A percentile compares a stretch with the other conserved stretches of the same genome.
phyloP scores from a whole-genome alignment of 176 grass and related monocot genomes.

The Areca catechu region DNA sequence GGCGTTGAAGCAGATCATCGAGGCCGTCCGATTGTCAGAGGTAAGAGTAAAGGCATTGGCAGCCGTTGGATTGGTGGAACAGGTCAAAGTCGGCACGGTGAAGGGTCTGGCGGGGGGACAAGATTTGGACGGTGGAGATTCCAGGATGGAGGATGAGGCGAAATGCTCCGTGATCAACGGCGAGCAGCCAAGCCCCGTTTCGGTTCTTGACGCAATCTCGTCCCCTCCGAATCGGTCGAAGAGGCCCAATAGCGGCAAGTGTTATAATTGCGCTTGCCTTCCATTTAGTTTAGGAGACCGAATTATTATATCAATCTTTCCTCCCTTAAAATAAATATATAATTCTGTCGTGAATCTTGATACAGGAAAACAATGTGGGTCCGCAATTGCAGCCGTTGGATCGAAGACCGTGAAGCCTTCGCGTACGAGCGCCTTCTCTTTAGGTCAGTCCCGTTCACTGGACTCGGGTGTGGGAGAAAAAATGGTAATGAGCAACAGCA shows the following conservation, averaged over 20 bases:
- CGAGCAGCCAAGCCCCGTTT: constrained; percentile 67
- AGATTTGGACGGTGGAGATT: constrained; percentile 15
- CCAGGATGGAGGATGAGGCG: constrained; percentile 2
- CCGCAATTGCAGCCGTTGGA: neutral
- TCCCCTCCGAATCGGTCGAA: constrained; percentile 75
- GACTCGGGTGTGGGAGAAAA: neutral
- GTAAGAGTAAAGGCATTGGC: constrained; percentile 32
- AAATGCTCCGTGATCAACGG: neutral
- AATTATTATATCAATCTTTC: too few species aligned
- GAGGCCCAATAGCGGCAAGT: constrained; percentile 22
- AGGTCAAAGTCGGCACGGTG: too few species aligned
- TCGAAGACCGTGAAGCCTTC: constrained; percentile 78
- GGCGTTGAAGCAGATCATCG: constrained; percentile 73
- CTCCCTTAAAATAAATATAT: too few species aligned
- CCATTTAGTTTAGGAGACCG: too few species aligned
- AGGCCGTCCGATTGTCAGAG: constrained; percentile 62
- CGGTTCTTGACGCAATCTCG: constrained; percentile 79
- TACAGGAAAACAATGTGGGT: constrained; percentile 16
- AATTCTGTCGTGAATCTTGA: constrained; percentile 14
- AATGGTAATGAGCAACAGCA: constrained; percentile 9
- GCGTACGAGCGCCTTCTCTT: constrained; percentile 42
- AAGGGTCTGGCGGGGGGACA: neutral
- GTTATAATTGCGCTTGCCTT: too few species aligned
- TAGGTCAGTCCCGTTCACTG: constrained; percentile 1
- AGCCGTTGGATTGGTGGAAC: neutral